These are phyloP conservation scores for Aspergillus bridgeri DNA, from an alignment of 495 filamentous ascomycete species.

Conservation along the genomic window DNA sequence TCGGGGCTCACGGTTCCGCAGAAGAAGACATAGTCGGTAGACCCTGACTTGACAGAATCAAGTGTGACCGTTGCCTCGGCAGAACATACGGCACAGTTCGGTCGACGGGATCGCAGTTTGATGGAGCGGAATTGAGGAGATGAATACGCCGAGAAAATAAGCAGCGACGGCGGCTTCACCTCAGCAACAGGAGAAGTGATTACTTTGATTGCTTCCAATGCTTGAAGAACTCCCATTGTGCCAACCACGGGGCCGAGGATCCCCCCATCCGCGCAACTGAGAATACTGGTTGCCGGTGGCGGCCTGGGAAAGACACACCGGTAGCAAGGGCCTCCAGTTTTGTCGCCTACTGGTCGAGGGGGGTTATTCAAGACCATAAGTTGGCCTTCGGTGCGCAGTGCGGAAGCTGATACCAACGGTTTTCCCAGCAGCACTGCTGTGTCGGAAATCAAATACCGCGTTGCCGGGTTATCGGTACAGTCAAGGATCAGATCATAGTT, in stretches of 20 bases:
- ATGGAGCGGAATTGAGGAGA: slow-evolving; percentile 70
- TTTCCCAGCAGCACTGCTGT: slow-evolving; percentile 74
- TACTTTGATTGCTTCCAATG: slow-evolving; percentile 83
- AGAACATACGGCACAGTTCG: slow-evolving; percentile 74
- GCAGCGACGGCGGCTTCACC: slow-evolving; percentile 42
- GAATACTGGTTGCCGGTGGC: slow-evolving; percentile 71
- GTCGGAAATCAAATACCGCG: slow-evolving; percentile 91
- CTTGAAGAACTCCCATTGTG: slow-evolving; percentile 89
- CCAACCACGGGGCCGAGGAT: slow-evolving; percentile 92
- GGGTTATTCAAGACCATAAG: slow-evolving; percentile 71
- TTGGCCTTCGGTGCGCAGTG: slow-evolving; percentile 82
- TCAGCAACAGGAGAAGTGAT: slow-evolving; percentile 41
- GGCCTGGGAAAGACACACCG: slow-evolving; percentile 88
- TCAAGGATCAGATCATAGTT: slow-evolving; percentile 84
- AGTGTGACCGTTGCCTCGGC: slow-evolving; percentile 55
- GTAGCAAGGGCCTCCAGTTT: slow-evolving; percentile 74
- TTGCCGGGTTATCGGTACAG: slow-evolving; percentile 88
- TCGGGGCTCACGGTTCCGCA: slow-evolving; percentile 58
- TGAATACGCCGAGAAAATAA: slow-evolving; percentile 71
- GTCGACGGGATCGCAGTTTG: slow-evolving; percentile 61
- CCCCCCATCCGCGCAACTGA: slow-evolving; percentile 86
- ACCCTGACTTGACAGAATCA: slow-evolving; percentile 58
- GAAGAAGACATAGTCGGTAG: slow-evolving; percentile 74
- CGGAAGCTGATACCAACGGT: slow-evolving; percentile 83
- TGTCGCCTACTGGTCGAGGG: slow-evolving; percentile 44